phyloP scores from a whole-genome alignment of 352 stramenopile genomes.

The Thalassiosira oceanica region DNA sequence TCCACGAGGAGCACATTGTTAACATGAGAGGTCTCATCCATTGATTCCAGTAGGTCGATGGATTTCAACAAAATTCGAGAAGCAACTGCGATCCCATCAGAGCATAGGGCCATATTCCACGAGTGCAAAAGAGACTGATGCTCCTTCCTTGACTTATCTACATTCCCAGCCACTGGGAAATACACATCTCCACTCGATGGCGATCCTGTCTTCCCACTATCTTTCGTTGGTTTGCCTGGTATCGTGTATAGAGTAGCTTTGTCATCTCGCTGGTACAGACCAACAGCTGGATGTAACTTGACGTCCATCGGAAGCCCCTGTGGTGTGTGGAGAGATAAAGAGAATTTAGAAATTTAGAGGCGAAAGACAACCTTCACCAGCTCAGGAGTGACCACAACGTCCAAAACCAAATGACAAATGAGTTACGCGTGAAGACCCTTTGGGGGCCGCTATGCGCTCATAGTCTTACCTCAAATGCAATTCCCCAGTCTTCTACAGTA shows the following conservation, averaged over 20 bases:
- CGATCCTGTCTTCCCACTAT: constrained; percentile 20
- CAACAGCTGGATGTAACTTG: constrained; percentile 77
- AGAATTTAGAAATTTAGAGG: too few relatives aligned
- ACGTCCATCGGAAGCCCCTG: constrained; percentile 77
- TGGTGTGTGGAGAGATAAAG: too few relatives aligned
- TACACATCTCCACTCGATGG: constrained; percentile 46
- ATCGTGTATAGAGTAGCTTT: constrained; percentile 72
- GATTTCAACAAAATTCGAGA: constrained; percentile 33
- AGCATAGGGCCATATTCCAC: constrained; percentile 50
- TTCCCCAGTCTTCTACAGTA: constrained; percentile 76
- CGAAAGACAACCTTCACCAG: too few relatives aligned
- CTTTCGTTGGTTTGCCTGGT: constrained; percentile 21
- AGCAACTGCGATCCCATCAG: constrained; percentile 44
- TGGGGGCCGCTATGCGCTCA: too few relatives aligned
- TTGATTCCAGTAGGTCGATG: constrained; percentile 43
- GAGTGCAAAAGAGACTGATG: constrained; percentile 18
- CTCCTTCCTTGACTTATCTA: constrained; percentile 2
- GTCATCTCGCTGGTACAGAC: constrained; percentile 80
- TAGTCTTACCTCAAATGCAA: constrained; percentile 83
- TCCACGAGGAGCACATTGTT: constrained; percentile 20
- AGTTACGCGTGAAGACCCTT: too few relatives aligned
- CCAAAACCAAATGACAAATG: too few relatives aligned
- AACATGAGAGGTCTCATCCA: not conserved
- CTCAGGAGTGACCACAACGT: too few relatives aligned
- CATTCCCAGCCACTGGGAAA: constrained; percentile 20